These are phyloP conservation scores for Beauveria caledonica DNA, from an alignment of 2,329 filamentous ascomycete genomes.

Conservation along the genomic window DNA sequence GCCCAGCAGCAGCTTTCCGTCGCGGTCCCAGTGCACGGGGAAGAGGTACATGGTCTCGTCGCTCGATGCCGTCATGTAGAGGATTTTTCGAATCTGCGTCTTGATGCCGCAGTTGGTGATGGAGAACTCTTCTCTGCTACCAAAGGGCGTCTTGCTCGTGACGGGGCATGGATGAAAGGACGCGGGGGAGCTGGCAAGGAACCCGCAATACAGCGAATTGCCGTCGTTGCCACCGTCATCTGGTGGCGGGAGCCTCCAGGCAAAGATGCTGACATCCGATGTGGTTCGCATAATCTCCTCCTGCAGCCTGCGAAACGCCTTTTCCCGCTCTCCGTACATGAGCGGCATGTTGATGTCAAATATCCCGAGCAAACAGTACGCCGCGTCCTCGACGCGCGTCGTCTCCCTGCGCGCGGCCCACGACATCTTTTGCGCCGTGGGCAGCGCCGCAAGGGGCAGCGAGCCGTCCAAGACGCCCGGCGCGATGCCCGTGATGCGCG, in stretches of 20 bases:
- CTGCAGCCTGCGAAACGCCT: conserved; percentile 14
- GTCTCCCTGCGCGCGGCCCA: conserved; percentile 16
- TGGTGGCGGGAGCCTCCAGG: conserved; percentile 6
- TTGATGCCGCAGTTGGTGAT: neutral
- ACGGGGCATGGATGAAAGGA: neutral
- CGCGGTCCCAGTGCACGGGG: neutral
- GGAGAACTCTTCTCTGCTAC: neutral
- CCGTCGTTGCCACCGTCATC: neutral
- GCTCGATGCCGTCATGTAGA: neutral
- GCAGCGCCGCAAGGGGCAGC: neutral
- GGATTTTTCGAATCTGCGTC: neutral
- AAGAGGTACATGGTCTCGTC: neutral
- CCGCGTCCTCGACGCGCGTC: conserved; percentile 17
- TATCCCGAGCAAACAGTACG: conserved; percentile 20
- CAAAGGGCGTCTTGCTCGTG: neutral
- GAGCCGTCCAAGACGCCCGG: neutral
- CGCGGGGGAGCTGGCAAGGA: neutral
- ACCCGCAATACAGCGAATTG: neutral
- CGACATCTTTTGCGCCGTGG: conserved; percentile 6
- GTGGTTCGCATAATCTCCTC: conserved; percentile 13
- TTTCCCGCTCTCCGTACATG: conserved; percentile 19
- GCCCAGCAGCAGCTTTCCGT: neutral
- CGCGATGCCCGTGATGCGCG: neutral
- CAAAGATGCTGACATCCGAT: conserved; percentile 12
- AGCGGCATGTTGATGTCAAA: conserved; percentile 22